These are phyloP conservation scores for Podospora anserina DNA, from an alignment of 495 filamentous ascomycete genomes.

Conservation along the genomic window DNA sequence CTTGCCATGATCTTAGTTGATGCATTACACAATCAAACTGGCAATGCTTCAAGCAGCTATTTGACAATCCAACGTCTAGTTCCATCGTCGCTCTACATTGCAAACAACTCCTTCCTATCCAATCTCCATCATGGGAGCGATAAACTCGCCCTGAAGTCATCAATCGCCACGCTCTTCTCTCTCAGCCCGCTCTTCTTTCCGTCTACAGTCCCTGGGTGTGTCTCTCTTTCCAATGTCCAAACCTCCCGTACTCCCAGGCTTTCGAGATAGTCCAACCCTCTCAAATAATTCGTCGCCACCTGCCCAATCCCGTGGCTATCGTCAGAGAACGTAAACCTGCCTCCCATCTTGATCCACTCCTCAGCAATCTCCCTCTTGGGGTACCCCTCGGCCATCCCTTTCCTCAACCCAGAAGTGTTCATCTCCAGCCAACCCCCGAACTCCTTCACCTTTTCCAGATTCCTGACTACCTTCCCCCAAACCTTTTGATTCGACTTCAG, in stretches of 20 bases:
- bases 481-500: conserved; percentile 55
- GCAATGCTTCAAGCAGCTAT: background rate
- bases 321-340: conserved; percentile 81
- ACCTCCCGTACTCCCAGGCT: conserved; percentile 47
- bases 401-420: conserved; percentile 80
- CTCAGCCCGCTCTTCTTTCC: conserved; percentile 29
- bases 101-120: background rate
- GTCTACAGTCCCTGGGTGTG: conserved; percentile 9
- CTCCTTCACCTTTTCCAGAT: conserved; percentile 63
- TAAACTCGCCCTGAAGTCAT: conserved; percentile 35
- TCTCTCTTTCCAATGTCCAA: conserved; percentile 44
- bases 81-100: background rate
- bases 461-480: conserved; percentile 70
- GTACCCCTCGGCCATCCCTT: conserved; percentile 89
- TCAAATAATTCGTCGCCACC: conserved; percentile 57
- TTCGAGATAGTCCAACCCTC: conserved; percentile 55
- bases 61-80: background rate
- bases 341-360: conserved; percentile 57
- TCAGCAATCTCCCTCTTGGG: conserved; percentile 74
- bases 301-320: conserved; percentile 86
- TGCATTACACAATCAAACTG: background rate
- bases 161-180: conserved; percentile 34
- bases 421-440: conserved; percentile 85
- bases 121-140: conserved; percentile 2
- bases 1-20: no score